These are phyloP conservation scores for Aspergillus amoenus DNA, from an alignment of 2,329 filamentous ascomycete species.

Conservation along the genomic window DNA sequence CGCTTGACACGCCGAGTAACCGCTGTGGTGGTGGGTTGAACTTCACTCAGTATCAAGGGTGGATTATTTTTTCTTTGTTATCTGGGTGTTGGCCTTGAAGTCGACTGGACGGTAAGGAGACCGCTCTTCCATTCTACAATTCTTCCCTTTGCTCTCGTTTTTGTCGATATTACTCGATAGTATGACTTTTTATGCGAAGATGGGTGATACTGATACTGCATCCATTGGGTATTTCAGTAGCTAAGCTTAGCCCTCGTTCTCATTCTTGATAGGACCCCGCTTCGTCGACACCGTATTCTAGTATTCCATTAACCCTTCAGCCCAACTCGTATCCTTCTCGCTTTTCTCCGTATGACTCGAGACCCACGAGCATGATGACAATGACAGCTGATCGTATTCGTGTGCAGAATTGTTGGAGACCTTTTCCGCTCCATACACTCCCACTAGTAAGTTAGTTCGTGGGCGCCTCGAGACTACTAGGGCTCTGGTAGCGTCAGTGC, in stretches of 20 bases:
- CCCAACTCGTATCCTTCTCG: no score
- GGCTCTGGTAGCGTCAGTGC: not conserved
- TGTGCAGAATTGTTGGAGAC: not conserved
- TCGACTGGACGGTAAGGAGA: not conserved
- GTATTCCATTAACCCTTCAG: no score
- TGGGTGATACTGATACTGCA: no score
- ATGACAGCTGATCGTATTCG: not conserved
- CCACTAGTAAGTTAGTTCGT: not conserved
- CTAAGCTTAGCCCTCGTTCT: no score
- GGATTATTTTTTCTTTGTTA: not conserved
- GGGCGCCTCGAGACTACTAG: no score
- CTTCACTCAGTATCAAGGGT: not conserved
- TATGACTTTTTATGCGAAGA: no score
- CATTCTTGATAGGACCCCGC: no score
- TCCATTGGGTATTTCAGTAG: no score
- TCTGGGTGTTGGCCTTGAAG: not conserved
- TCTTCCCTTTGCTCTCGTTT: no score
- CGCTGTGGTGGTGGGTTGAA: not conserved
- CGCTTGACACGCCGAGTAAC: slow-evolving; percentile 14
- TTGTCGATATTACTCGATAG: no score
- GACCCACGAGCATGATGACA: no score
- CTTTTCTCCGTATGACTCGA: not conserved
- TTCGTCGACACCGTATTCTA: no score
- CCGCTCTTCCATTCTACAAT: not conserved
- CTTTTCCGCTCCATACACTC: not conserved